Conservation (phyloP, 192 early-diverging fungal genomes). For the Coemansia erecta region DNA sequence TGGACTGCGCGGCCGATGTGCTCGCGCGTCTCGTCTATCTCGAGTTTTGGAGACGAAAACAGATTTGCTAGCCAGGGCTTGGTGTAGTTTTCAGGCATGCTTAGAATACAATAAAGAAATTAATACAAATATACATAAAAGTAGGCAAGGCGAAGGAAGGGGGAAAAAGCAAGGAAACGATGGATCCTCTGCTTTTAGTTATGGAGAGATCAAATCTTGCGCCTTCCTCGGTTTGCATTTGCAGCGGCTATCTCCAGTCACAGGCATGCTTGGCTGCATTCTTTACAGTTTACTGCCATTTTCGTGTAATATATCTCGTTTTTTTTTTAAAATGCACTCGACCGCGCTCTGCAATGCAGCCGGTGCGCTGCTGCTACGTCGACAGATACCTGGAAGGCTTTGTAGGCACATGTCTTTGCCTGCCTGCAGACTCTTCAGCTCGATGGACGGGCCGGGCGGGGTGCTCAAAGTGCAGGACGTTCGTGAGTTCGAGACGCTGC, state of each 20-base stretch:
- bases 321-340: neutral
- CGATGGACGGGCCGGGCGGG: neutral
- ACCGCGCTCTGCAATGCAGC: neutral
- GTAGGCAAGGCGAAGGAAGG: neutral
- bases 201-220: too few species aligned
- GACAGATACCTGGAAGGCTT: neutral
- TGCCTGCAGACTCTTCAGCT: neutral
- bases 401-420: neutral
- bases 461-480: conserved; percentile 10
- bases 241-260: too few species aligned
- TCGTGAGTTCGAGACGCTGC: conserved; percentile 21
- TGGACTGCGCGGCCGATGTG: conserved; percentile 23
- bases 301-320: neutral
- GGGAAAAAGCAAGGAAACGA: neutral
- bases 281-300: neutral
- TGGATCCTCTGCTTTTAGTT: neutral
- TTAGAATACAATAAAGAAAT: too few species aligned
- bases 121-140: neutral
- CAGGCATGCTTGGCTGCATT: too few species aligned
- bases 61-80: conserved; percentile 28
- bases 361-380: neutral
- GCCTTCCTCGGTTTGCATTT: too few species aligned
- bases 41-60: neutral
- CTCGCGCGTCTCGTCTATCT: conserved; percentile 8
- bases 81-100: conserved; percentile 29